phyloP scores from a whole-genome alignment of 257 asterid genomes.

The Solanum clarkiae region DNA sequence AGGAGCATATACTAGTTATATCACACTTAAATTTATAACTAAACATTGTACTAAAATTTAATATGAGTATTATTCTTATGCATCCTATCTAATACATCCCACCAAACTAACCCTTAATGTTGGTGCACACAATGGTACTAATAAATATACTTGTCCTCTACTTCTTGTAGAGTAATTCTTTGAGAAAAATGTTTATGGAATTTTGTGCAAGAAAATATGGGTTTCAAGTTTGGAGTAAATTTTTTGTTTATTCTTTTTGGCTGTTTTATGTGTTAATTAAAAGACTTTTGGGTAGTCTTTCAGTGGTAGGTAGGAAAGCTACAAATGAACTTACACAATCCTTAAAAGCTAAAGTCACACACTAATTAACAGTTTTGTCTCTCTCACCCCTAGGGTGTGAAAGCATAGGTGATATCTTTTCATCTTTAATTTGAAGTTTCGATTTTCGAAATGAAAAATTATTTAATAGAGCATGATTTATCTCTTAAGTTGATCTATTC shows the following conservation, averaged over 20 bases:
- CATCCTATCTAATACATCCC: not conserved
- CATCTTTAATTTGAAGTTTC: not conserved
- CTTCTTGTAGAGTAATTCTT: not conserved
- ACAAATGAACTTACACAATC: not conserved
- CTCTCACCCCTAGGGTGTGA: not conserved
- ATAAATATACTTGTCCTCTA: not conserved
- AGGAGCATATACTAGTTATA: not conserved
- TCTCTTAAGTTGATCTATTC: too few relatives aligned
- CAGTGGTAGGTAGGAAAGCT: not conserved
- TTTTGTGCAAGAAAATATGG: not conserved
- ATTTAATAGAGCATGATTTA: not conserved
- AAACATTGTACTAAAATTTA: not conserved
- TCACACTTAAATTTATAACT: not conserved
- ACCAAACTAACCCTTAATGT: not conserved
- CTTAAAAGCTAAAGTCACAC: not conserved
- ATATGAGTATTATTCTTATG: too few relatives aligned
- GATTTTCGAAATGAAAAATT: not conserved
- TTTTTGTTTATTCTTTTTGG: not conserved
- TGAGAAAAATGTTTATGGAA: not conserved
- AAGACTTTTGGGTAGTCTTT: not conserved
- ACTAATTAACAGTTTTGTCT: not conserved
- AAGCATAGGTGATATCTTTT: not conserved
- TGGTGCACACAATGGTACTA: not conserved
- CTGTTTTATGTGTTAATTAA: not conserved
- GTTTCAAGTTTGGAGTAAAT: not conserved